These are phyloP conservation scores for Trifolium repens DNA, from an alignment of 306 rosid genomes.

Conservation along the genomic window DNA sequence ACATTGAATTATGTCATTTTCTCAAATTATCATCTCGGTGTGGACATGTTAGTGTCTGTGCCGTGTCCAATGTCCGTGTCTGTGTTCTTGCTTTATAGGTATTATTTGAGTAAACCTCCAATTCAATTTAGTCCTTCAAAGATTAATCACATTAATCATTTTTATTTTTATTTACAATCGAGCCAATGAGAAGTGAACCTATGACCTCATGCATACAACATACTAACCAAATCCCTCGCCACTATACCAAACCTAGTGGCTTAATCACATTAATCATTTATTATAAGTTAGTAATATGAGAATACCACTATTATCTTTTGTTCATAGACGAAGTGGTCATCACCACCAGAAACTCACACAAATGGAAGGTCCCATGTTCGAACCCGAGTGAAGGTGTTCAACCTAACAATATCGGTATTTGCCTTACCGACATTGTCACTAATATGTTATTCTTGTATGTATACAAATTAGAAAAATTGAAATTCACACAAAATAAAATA, in stretches of 20 bases:
- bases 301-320: background rate
- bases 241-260: too few relatives aligned
- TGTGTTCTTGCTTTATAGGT: too few relatives aligned
- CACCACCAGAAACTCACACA: background rate
- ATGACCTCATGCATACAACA: too few relatives aligned
- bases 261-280: constrained; percentile 6
- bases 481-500: background rate
- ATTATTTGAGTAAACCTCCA: background rate
- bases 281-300: background rate
- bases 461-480: background rate
- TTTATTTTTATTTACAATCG: background rate
- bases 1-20: too few relatives aligned
- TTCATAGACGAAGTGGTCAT: background rate
- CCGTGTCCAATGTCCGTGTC: too few relatives aligned
- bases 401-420: background rate
- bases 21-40: too few relatives aligned
- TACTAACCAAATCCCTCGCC: too few relatives aligned
- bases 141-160: constrained; percentile 1
- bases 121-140: constrained; percentile 2
- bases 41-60: too few relatives aligned
- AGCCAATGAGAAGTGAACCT: too few relatives aligned
- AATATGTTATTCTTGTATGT: background rate
- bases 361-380: background rate
- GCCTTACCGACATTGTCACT: background rate
- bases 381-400: background rate